These are phyloP conservation scores for Lathyrus oleraceus DNA, from an alignment of 306 rosid species.

Conservation along the genomic window DNA sequence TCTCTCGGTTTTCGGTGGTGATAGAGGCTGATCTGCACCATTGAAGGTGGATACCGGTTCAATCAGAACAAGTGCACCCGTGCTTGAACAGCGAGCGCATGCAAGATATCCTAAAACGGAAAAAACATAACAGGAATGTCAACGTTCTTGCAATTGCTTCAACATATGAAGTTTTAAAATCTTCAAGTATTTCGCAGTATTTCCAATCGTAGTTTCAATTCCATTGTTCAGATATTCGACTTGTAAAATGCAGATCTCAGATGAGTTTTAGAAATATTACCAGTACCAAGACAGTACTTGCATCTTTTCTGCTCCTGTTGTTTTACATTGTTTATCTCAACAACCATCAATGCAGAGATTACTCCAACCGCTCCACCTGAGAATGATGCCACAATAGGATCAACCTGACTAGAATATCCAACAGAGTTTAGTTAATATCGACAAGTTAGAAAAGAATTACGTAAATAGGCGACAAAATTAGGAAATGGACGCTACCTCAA, in stretches of 20 bases:
- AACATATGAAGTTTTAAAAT: neutral
- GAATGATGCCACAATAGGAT: conserved; percentile 97
- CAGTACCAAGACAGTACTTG: conserved; percentile 96
- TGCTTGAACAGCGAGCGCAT: conserved; percentile 92
- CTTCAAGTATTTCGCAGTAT: neutral
- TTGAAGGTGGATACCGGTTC: conserved; percentile 62
- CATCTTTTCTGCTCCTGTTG: conserved; percentile 97
- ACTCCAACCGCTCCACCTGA: conserved; percentile 99
- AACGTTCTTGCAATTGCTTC: conserved; percentile 28
- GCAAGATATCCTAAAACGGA: conserved; percentile 76
- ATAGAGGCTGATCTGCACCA: conserved; percentile 60
- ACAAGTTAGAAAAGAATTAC: conserved; percentile 18
- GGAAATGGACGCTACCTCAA: conserved; percentile 67
- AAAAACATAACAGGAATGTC: conserved; percentile 8
- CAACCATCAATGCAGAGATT: conserved; percentile 93
- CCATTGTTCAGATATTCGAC: conserved; percentile 1
- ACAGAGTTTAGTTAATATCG: conserved; percentile 28
- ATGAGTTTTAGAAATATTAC: conserved; percentile 45
- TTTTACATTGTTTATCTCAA: conserved; percentile 92
- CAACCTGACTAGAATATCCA: conserved; percentile 77
- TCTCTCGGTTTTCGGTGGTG: conserved; percentile 79
- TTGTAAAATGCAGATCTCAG: neutral
- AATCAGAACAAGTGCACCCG: conserved; percentile 69
- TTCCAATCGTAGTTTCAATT: too few relatives aligned
- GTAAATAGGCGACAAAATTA: neutral